A percentile compares a stretch with the other conserved stretches of the same genome.
These are phyloP conservation scores for Camellia granthamiana DNA, from an alignment of 148 eudicot genomes.

Conservation along the genomic window DNA sequence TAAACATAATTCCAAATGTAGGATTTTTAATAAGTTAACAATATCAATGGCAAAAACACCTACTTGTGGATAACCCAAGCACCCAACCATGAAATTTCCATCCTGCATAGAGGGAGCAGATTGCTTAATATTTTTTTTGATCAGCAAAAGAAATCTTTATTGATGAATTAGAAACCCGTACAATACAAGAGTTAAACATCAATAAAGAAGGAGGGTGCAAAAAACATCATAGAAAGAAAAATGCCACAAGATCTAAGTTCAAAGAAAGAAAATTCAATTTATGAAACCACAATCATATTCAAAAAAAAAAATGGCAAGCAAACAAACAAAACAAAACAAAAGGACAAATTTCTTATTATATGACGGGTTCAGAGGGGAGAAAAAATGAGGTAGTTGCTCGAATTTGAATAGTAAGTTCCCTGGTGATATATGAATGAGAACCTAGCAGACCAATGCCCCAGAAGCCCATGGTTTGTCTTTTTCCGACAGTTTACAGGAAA, in stretches of 20 bases:
- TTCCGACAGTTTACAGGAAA: not conserved
- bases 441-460: too few species aligned
- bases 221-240: not conserved
- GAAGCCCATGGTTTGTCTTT: too few species aligned
- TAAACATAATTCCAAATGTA: not conserved
- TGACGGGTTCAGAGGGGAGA: too few species aligned
- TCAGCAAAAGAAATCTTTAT: too few species aligned
- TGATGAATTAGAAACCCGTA: too few species aligned
- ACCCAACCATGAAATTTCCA: conserved; percentile 96
- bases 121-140: not conserved
- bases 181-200: too few species aligned
- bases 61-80: conserved; percentile 92
- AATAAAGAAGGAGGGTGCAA: too few species aligned
- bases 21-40: not conserved
- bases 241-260: not conserved
- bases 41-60: conserved; percentile 17
- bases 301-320: not conserved
- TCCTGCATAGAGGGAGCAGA: conserved; percentile 52
- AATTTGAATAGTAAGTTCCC: too few species aligned
- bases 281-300: not conserved
- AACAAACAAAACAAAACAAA: not conserved
- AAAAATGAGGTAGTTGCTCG: not conserved
- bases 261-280: not conserved
- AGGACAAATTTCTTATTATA: not conserved
- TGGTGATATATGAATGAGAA: too few species aligned